Evolutionary conservation across 2,329 filamentous ascomycete species (phyloP), one percentile per base, ranked within the genome.

Genomic region (Calonectria pteridis): DNA sequence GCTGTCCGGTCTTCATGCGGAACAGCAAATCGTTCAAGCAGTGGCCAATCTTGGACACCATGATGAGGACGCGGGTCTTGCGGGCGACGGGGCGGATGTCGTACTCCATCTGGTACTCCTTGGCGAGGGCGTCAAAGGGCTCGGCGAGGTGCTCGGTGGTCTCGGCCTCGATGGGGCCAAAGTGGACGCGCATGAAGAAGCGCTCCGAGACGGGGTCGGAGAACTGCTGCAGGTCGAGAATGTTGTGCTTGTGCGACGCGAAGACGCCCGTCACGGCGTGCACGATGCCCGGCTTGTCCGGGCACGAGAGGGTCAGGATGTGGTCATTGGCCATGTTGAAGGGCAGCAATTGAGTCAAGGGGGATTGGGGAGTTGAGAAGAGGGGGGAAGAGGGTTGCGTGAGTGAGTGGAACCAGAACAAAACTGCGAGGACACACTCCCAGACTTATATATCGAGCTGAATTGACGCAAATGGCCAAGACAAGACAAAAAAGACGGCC

Each of bases 141-240:
- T 82, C 84, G 10, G 81, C 84, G 62, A 95, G 86, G 76, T 89
- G 85, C 26, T 87, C 87, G 63, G 87, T 90, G 74, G 85, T 88
- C 72, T 73, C 74, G 73, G 82, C 83, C 9, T 87, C 85, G 46
- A 88, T 88, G 73, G 93, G 90, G 13, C 91, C 93, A 80, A 96
- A 96, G 84, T 96, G 94, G 79, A 96, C 94, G 82, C 94, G 91
- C 94, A 97, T 96, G 87, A 97, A 97, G 88, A 97, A 97, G 72
- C 90, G 93, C 82, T 94, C 87, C 26, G 93, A 94, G 29, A 88
- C 90, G 31, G 92, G 91, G 85, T 96, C 94, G 51, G 92, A 94
- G 88, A 95, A 97, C 86, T 97, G 94, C 85, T 95, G 94, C 76
- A 95, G 90, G 85, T 97, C 94, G 76, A 96, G 88, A 82, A 97